Conservation (phyloP, 1,284 basidiomycete genomes). For the Lignosus rhinocerotis region DNA sequence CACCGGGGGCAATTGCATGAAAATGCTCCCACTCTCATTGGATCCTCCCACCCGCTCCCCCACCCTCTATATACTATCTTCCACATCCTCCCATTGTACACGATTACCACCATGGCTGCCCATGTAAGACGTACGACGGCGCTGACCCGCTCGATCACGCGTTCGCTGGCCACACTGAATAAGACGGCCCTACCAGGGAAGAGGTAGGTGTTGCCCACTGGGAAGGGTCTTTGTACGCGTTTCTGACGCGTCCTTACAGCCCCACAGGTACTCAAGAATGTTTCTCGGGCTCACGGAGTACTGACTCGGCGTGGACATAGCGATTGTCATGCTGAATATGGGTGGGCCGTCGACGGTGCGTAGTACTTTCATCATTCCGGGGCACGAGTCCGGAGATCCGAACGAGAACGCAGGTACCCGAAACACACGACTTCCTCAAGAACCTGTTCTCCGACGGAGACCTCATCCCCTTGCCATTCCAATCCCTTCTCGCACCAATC, state of each 20-base stretch:
- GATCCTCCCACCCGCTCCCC: slow-evolving; percentile 18
- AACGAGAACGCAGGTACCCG: slow-evolving; percentile 57
- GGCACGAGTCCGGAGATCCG: not conserved
- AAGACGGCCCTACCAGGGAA: slow-evolving; percentile 36
- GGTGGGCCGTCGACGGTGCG: slow-evolving; percentile 91
- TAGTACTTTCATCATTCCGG: not conserved
- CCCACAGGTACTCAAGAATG: slow-evolving; percentile 55
- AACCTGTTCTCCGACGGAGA: slow-evolving; percentile 95
- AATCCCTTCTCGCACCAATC: slow-evolving; percentile 82
- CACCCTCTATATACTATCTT: slow-evolving; percentile 10
- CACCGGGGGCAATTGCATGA: slow-evolving; percentile 6
- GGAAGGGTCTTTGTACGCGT: not conserved
- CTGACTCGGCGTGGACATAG: slow-evolving; percentile 40
- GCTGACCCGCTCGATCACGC: slow-evolving; percentile 27
- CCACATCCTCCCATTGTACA: slow-evolving; percentile 6
- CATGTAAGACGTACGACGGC: slow-evolving; percentile 21
- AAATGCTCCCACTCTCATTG: slow-evolving; percentile 23
- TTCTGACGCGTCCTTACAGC: slow-evolving; percentile 35
- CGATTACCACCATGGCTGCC: slow-evolving; percentile 18
- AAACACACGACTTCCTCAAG: slow-evolving; percentile 89
- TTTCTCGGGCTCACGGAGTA: not conserved
- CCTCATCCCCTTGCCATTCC: slow-evolving; percentile 95
- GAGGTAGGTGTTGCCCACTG: slow-evolving; percentile 31
- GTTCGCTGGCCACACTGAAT: slow-evolving; percentile 39
- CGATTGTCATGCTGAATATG: slow-evolving; percentile 98